These are phyloP conservation scores for Phaeosphaeriaceae sp. DNA, from an alignment of 2,329 filamentous ascomycete genomes.

Conservation along the genomic window DNA sequence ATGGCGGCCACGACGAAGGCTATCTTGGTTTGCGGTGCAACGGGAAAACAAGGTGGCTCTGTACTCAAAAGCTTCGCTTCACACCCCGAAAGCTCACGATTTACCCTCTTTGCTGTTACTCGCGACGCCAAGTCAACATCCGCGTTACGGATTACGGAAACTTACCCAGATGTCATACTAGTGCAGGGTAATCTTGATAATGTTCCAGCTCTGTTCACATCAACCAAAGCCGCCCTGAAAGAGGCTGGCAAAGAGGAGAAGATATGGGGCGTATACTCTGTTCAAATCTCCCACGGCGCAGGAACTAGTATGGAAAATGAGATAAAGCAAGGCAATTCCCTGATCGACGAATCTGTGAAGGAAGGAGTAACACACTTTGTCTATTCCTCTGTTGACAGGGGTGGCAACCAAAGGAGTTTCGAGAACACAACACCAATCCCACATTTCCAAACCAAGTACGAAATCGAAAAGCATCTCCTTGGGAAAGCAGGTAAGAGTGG, in stretches of 20 bases:
- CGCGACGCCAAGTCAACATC: conserved; percentile 60
- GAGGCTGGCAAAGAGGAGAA: conserved; percentile 38
- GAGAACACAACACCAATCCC: conserved; percentile 58
- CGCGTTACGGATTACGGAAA: conserved; percentile 56
- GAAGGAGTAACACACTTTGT: conserved; percentile 66
- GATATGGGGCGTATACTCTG: conserved; percentile 68
- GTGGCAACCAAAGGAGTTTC: conserved; percentile 60
- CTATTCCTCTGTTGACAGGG: conserved; percentile 69
- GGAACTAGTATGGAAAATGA: conserved; percentile 53
- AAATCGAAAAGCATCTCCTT: conserved; percentile 67
- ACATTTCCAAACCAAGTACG: conserved; percentile 67
- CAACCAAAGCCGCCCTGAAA: conserved; percentile 48
- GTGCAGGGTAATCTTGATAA: conserved; percentile 65
- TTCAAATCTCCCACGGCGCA: conserved; percentile 59
- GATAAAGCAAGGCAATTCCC: conserved; percentile 62
- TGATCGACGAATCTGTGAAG: conserved; percentile 65
- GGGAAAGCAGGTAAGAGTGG: conserved; percentile 51
- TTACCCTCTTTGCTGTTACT: conserved; percentile 66
- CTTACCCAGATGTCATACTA: conserved; percentile 58
- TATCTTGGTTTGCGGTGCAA: conserved; percentile 54
- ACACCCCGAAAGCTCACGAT: conserved; percentile 42
- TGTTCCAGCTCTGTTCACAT: conserved; percentile 57
- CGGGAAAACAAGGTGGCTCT: conserved; percentile 56
- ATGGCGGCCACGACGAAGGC: conserved; percentile 45
- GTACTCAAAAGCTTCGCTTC: conserved; percentile 52